A percentile compares a stretch with the other conserved stretches of the same genome.
Evolutionary conservation across 2,329 filamentous ascomycete genomes (phyloP).

Genomic region (Pestalotiopsis fici): DNA sequence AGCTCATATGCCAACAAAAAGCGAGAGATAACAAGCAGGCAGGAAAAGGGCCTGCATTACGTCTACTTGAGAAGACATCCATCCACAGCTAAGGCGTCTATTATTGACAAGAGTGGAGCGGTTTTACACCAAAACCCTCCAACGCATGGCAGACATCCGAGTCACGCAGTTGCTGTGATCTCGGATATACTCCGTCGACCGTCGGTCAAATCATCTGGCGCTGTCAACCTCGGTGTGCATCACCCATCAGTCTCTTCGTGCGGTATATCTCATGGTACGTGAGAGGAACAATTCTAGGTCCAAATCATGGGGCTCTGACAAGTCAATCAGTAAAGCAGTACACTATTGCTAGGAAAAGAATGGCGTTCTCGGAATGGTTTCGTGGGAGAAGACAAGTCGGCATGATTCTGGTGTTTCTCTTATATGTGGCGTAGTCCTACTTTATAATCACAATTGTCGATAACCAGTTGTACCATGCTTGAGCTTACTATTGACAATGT

Average conservation of each 20-base stretch:
- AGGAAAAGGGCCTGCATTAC: too few species aligned
- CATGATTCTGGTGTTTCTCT: background rate
- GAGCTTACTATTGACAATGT: background rate
- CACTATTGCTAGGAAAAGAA: background rate
- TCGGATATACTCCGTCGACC: too few species aligned
- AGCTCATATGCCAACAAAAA: too few species aligned
- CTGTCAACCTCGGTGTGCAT: too few species aligned
- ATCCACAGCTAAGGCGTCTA: too few species aligned
- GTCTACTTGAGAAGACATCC: too few species aligned
- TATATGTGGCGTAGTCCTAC: background rate
- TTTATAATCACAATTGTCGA: background rate
- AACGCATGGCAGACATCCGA: too few species aligned
- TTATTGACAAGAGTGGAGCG: too few species aligned
- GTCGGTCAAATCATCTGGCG: too few species aligned
- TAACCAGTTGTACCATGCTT: background rate
- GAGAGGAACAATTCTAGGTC: background rate
- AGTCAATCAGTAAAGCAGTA: background rate
- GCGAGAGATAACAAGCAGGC: too few species aligned
- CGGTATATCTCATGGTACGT: background rate
- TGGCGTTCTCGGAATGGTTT: background rate
- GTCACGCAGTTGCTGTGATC: too few species aligned
- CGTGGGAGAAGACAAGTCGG: background rate
- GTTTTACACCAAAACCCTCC: too few species aligned
- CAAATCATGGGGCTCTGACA: background rate
- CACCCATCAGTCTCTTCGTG: background rate